Conservation (phyloP, 305 asterid species). For the Fraxinus xanthoxyloides region DNA sequence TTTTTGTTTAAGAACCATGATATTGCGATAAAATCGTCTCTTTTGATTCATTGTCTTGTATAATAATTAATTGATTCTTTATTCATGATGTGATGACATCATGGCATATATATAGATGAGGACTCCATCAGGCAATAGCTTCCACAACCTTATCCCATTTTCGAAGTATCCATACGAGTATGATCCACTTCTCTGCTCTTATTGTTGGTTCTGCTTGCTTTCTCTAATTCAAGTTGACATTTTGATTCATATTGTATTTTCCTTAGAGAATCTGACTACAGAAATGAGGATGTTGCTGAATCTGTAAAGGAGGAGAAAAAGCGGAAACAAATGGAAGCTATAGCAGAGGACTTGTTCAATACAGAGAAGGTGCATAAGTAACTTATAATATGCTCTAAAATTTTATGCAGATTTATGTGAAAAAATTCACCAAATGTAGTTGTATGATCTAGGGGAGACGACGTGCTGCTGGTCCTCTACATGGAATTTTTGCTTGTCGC, state of each 20-base stretch:
- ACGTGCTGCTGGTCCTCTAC: slow-evolving; percentile 56
- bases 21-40: background rate
- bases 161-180: slow-evolving; percentile 77
- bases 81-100: slow-evolving; percentile 12
- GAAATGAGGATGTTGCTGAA: slow-evolving; percentile 64
- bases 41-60: background rate
- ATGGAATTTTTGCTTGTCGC: slow-evolving; percentile 48
- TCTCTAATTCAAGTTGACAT: background rate
- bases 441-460: slow-evolving; percentile 43
- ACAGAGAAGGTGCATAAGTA: slow-evolving; percentile 55
- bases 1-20: background rate
- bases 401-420: slow-evolving; percentile 5
- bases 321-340: slow-evolving; percentile 88
- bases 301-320: slow-evolving; percentile 72
- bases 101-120: slow-evolving; percentile 35
- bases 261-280: slow-evolving; percentile 65
- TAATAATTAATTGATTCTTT: background rate
- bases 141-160: slow-evolving; percentile 69
- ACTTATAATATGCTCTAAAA: slow-evolving; percentile 9
- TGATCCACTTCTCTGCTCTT: slow-evolving; percentile 24
- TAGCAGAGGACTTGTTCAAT: slow-evolving; percentile 84
- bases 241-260: slow-evolving; percentile 1
- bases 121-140: slow-evolving; percentile 80
- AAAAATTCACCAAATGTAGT: slow-evolving; percentile 7
- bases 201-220: slow-evolving; percentile 9